Evolutionary conservation across 2,329 filamentous ascomycete species (phyloP).

Genomic region (Sordariomycetes sp.): DNA sequence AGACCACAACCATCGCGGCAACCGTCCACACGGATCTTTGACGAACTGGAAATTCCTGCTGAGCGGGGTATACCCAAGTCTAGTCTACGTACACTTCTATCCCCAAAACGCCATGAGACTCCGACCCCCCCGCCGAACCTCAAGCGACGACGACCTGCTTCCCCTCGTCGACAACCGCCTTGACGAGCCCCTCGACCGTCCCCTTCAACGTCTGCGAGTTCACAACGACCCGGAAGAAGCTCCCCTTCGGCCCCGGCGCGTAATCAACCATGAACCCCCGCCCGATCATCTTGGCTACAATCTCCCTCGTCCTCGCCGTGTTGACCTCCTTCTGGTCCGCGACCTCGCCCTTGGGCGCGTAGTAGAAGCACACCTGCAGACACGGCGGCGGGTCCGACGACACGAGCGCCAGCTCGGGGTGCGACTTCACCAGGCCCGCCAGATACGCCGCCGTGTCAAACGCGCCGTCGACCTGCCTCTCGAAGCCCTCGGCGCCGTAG

Average conservation of each 20-base stretch:
- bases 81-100: neutral
- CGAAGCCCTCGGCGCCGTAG: slow-evolving; percentile 68
- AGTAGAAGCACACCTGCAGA: slow-evolving; percentile 92
- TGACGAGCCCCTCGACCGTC: slow-evolving; percentile 39
- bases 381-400: slow-evolving; percentile 70
- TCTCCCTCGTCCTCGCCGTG: slow-evolving; percentile 31
- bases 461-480: slow-evolving; percentile 53
- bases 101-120: neutral
- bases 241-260: slow-evolving; percentile 40
- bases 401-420: slow-evolving; percentile 54
- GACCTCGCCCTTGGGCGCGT: slow-evolving; percentile 42
- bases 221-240: slow-evolving; percentile 46
- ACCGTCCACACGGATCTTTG: neutral
- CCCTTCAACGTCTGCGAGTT: slow-evolving; percentile 38
- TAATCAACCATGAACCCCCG: slow-evolving; percentile 49
- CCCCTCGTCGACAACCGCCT: slow-evolving; percentile 35
- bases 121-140: neutral
- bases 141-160: slow-evolving; percentile 11
- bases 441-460: slow-evolving; percentile 61
- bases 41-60: neutral
- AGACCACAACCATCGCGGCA: neutral
- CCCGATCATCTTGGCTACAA: slow-evolving; percentile 31
- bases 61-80: neutral
- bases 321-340: slow-evolving; percentile 26
- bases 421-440: slow-evolving; percentile 39